A percentile compares a stretch with the other conserved stretches of the same genome.
These are phyloP conservation scores for Xylariaceae sp. DNA, from an alignment of 2,329 filamentous ascomycete species.

Conservation along the genomic window DNA sequence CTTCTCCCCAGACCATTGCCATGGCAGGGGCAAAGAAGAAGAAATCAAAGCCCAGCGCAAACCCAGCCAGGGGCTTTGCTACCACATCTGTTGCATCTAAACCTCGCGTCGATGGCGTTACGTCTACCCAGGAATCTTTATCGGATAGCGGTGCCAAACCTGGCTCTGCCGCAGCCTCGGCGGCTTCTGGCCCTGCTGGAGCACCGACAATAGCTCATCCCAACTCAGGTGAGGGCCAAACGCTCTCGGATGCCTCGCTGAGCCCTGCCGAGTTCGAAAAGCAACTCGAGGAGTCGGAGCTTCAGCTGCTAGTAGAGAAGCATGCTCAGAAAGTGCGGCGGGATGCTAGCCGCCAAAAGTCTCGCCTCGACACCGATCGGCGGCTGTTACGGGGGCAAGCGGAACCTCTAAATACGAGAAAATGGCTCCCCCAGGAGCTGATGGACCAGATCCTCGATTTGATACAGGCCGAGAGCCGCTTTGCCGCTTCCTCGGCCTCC, in stretches of 20 bases:
- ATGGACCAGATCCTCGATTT: conserved; percentile 72
- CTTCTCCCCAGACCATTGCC: conserved; percentile 9
- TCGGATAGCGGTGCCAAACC: conserved; percentile 8
- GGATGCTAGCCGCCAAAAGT: conserved; percentile 71
- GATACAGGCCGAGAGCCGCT: conserved; percentile 60
- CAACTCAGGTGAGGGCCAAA: background rate
- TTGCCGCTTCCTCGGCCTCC: conserved; percentile 47
- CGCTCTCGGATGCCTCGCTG: conserved; percentile 41
- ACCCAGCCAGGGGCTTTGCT: conserved; percentile 87
- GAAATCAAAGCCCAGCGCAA: conserved; percentile 85
- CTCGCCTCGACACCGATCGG: conserved; percentile 77
- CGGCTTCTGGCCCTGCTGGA: conserved; percentile 1
- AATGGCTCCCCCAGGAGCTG: conserved; percentile 77
- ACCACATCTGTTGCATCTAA: conserved; percentile 90
- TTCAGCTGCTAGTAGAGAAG: conserved; percentile 84
- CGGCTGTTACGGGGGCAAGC: conserved; percentile 76
- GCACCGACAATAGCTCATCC: conserved; percentile 10
- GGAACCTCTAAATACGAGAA: conserved; percentile 62
- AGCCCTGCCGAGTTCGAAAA: conserved; percentile 85
- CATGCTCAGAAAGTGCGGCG: conserved; percentile 71
- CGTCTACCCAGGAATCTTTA: conserved; percentile 23
- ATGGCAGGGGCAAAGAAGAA: conserved; percentile 74
- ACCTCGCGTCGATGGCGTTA: conserved; percentile 53
- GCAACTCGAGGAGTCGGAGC: conserved; percentile 82
- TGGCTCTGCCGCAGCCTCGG: background rate